phyloP scores from a whole-genome alignment of 2,329 filamentous ascomycete species.

The Fonsecaea erecta region DNA sequence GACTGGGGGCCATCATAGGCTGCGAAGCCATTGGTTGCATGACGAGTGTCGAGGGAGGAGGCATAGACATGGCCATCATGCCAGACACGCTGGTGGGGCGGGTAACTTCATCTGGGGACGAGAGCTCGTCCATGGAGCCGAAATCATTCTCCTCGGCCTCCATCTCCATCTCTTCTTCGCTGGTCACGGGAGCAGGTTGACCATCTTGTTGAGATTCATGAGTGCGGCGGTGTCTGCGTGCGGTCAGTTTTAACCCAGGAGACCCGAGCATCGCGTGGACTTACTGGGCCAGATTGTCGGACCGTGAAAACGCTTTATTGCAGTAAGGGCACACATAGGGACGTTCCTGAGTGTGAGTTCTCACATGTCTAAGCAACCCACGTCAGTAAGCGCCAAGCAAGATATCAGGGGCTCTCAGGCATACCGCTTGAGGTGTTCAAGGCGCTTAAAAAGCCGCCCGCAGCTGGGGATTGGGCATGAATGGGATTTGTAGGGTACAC shows the following conservation, averaged over 20 bases:
- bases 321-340: constrained; percentile 97
- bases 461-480: constrained; percentile 99
- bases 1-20: constrained; percentile 37
- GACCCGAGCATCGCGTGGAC: constrained; percentile 37
- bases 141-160: constrained; percentile 88
- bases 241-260: constrained; percentile 20
- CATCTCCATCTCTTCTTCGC: constrained; percentile 85
- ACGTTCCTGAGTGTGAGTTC: constrained; percentile 98
- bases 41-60: constrained; percentile 36
- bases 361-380: constrained; percentile 79
- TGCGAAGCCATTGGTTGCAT: constrained; percentile 36
- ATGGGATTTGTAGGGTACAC: constrained; percentile 94
- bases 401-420: constrained; percentile 47
- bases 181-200: constrained; percentile 43
- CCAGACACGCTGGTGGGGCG: constrained; percentile 29
- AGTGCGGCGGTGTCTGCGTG: constrained; percentile 69
- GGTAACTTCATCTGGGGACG: constrained; percentile 56
- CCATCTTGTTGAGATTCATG: constrained; percentile 75
- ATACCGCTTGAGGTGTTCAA: constrained; percentile 99
- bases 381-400: constrained; percentile 57
- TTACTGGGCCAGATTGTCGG: constrained; percentile 98
- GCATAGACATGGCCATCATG: constrained; percentile 35
- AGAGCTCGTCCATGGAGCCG: constrained; percentile 77
- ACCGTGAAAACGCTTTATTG: constrained; percentile 98
- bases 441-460: constrained; percentile 94